Percentiles rank a stretch among this genome's conserved stretches.
Evolutionary conservation across 176 grass and related monocot species (phyloP).

Genomic region (Panicum miliaceum): DNA sequence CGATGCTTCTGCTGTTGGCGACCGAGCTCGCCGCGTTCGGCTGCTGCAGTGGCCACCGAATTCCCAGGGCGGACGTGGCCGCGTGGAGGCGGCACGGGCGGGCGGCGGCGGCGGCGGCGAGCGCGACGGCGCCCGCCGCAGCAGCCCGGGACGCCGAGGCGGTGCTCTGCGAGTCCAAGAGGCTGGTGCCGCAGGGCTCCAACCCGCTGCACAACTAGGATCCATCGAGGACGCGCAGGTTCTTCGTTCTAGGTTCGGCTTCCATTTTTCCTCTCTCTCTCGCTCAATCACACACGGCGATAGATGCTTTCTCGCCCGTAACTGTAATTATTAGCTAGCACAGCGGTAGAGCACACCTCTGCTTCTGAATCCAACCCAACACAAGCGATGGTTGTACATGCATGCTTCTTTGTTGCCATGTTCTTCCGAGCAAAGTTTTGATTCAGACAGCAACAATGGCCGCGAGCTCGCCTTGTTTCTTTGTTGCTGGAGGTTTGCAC

Average conservation of each 20-base stretch:
- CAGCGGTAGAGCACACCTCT: conserved; percentile 6
- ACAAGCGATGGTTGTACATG: conserved; percentile 2
- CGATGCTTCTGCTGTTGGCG: conserved; percentile 50
- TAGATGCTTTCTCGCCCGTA: conserved; percentile 8
- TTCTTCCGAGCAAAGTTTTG: conserved; percentile 33
- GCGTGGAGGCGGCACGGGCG: conserved; percentile 27
- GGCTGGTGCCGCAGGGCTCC: conserved; percentile 82
- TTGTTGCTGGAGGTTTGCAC: neutral
- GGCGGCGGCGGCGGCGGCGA: neutral
- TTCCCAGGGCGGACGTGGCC: conserved; percentile 36
- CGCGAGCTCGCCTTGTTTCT: neutral
- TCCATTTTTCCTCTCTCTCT: neutral
- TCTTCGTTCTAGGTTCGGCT: neutral
- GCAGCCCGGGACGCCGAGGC: conserved; percentile 18
- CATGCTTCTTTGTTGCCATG: conserved; percentile 9
- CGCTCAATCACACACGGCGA: conserved; percentile 12
- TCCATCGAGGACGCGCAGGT: conserved; percentile 12
- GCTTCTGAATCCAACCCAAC: conserved; percentile 9
- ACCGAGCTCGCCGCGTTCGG: conserved; percentile 54
- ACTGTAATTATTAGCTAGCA: conserved; percentile 54
- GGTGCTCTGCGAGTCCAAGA: conserved; percentile 63
- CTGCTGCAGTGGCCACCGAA: conserved; percentile 50
- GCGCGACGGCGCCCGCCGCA: neutral
- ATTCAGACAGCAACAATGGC: conserved; percentile 13
- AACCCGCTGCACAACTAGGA: conserved; percentile 96